These are phyloP conservation scores for Chytriomyces confervae DNA, from an alignment of 192 early-diverging fungal species.

Conservation along the genomic window DNA sequence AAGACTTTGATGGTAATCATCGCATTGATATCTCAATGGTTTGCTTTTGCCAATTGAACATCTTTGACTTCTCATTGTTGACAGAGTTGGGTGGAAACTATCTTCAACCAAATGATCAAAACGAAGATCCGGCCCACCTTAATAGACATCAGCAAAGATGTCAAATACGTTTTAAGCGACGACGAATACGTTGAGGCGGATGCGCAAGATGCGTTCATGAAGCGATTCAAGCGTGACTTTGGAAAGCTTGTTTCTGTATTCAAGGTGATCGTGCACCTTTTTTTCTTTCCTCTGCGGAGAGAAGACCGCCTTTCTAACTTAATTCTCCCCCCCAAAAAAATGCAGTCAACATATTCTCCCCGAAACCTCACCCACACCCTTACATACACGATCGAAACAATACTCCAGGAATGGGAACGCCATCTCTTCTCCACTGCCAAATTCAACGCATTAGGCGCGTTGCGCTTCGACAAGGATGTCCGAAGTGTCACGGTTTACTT, in stretches of 20 bases:
- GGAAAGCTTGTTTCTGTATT: conserved; percentile 61
- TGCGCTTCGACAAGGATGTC: conserved; percentile 93
- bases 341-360: conserved; percentile 25
- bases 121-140: conserved; percentile 75
- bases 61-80: conserved; percentile 26
- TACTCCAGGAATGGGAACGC: conserved; percentile 85
- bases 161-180: conserved; percentile 88
- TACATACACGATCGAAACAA: conserved; percentile 67
- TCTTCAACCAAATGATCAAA: conserved; percentile 78
- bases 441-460: conserved; percentile 91
- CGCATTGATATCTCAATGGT: background rate
- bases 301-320: conserved; percentile 33
- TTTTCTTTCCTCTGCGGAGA: conserved; percentile 39
- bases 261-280: conserved; percentile 52
- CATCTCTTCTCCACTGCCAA: conserved; percentile 77
- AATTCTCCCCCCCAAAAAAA: no score
- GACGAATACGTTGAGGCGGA: conserved; percentile 89
- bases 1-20: conserved; percentile 66
- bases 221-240: conserved; percentile 80
- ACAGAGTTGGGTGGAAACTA: conserved; percentile 80
- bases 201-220: conserved; percentile 73
- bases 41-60: conserved; percentile 16
- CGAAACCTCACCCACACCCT: conserved; percentile 74
- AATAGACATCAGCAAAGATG: conserved; percentile 80
- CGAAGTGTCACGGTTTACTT: conserved; percentile 63